Percentiles rank a stretch among this genome's conserved stretches.
Conservation (phyloP, 495 filamentous ascomycete species). For the Barbatosphaeria neglecta region DNA sequence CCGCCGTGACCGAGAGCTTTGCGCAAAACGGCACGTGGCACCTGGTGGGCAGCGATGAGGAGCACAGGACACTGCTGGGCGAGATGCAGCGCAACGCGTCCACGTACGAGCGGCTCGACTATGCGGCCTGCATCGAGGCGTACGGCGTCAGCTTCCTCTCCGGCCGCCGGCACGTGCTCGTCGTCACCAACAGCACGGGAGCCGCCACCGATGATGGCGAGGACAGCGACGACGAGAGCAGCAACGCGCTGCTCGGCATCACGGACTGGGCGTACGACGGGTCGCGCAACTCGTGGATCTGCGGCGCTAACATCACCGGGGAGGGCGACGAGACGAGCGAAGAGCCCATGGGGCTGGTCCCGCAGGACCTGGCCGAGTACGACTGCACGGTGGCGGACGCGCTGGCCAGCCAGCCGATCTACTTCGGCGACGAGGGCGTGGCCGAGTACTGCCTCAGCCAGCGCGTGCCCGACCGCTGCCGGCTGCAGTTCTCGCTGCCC, state of each 20-base stretch:
- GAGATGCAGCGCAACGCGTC: slow-evolving; percentile 7
- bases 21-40: slow-evolving; percentile 8
- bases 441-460: slow-evolving; percentile 32
- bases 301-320: slow-evolving; percentile 2
- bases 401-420: slow-evolving; percentile 1
- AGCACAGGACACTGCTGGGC: slow-evolving; percentile 1
- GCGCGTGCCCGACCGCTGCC: slow-evolving; percentile 20
- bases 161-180: slow-evolving; percentile 10
- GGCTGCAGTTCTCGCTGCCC: slow-evolving; percentile 27
- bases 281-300: slow-evolving; percentile 9
- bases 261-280: background rate
- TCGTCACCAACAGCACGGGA: slow-evolving; percentile 1
- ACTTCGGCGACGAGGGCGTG: background rate
- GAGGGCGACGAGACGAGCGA: slow-evolving; percentile 1
- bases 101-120: slow-evolving; percentile 12
- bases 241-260: background rate
- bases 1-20: slow-evolving; percentile 14
- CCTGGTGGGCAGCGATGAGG: background rate
- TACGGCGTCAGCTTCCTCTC: slow-evolving; percentile 18
- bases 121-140: slow-evolving; percentile 18
- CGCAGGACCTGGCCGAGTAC: slow-evolving; percentile 1
- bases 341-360: slow-evolving; percentile 1
- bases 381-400: slow-evolving; percentile 6
- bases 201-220: too few relatives aligned
- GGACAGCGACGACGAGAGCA: too few relatives aligned